phyloP scores from a whole-genome alignment of 176 grass and related monocot genomes.

The Hyparrhenia diplandra region DNA sequence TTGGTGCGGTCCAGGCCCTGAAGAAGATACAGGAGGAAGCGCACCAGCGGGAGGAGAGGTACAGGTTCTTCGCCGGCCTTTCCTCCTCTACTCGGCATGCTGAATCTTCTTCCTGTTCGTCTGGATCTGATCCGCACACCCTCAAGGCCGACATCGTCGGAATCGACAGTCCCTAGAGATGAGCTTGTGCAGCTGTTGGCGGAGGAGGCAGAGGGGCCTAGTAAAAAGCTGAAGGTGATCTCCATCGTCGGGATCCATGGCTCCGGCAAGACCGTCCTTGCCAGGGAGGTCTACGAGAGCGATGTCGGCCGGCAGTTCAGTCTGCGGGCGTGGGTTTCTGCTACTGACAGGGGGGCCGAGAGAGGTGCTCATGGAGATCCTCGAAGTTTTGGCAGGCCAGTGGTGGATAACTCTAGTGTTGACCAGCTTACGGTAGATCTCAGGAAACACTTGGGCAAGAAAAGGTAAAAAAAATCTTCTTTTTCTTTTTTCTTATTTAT shows the following conservation, averaged over 20 bases:
- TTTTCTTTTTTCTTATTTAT: neutral
- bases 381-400: neutral
- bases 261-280: neutral
- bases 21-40: constrained; percentile 2
- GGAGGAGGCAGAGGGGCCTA: neutral
- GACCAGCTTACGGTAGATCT: neutral
- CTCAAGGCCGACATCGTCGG: neutral
- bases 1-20: neutral
- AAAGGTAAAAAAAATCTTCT: neutral
- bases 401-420: neutral
- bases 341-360: neutral
- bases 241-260: constrained; percentile 10
- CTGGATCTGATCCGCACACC: neutral
- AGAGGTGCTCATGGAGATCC: constrained; percentile 4
- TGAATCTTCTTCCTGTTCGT: neutral
- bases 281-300: neutral
- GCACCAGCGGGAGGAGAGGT: neutral
- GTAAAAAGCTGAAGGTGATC: neutral
- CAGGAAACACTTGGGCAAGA: neutral
- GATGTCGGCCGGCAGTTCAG: neutral
- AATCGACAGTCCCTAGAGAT: neutral
- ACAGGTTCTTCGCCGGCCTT: neutral
- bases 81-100: neutral
- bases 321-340: neutral
- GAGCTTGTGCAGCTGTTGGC: neutral